Conservation (phyloP, 2,329 filamentous ascomycete species). For the Fusarium sp. region DNA sequence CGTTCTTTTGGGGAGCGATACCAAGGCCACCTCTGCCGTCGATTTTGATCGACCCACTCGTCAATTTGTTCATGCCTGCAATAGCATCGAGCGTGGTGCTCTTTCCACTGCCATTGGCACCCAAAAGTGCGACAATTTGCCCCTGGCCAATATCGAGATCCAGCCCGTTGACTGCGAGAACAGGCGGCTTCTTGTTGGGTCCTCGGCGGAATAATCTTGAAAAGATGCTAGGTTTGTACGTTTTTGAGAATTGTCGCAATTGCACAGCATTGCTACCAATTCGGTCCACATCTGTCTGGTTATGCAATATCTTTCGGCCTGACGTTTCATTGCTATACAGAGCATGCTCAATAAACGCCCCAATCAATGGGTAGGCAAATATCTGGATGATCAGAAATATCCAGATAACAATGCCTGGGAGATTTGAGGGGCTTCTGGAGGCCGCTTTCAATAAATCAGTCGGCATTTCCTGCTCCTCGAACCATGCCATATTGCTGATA, state of each 20-base stretch:
- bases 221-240: constrained; percentile 74
- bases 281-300: constrained; percentile 38
- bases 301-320: constrained; percentile 62
- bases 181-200: constrained; percentile 61
- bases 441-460: constrained; percentile 70
- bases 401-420: constrained; percentile 81
- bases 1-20: constrained; percentile 92
- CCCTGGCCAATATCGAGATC: constrained; percentile 77
- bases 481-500: constrained; percentile 78
- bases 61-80: constrained; percentile 80
- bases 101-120: constrained; percentile 91
- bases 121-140: constrained; percentile 85
- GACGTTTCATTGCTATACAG: constrained; percentile 79
- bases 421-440: constrained; percentile 70
- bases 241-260: constrained; percentile 78
- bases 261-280: constrained; percentile 67
- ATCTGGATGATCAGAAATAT: constrained; percentile 82
- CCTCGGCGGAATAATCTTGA: constrained; percentile 60
- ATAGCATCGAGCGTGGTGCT: constrained; percentile 90
- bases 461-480: constrained; percentile 68
- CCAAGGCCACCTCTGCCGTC: constrained; percentile 83
- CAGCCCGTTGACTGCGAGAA: constrained; percentile 81
- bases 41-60: constrained; percentile 79
- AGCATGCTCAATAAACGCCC: constrained; percentile 75
- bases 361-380: constrained; percentile 78